Base-by-base conservation (phyloP, 768 basidiomycete genomes). In the Chalciporus chontae region DNA sequence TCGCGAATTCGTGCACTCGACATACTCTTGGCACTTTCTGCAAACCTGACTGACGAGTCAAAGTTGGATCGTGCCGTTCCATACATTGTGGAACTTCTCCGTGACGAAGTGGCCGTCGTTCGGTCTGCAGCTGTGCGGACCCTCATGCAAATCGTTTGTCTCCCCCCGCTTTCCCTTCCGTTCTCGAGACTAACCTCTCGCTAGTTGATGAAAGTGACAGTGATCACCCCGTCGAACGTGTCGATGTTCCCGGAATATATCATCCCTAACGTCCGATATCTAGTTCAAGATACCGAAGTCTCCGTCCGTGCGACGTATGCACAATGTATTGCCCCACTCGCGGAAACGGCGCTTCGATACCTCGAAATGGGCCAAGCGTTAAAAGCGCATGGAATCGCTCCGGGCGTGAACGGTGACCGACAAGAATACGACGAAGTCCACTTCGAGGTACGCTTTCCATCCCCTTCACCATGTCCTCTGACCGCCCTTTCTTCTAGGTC, bases 171-270 rank as follows among this genome's bases (percentile, higher is more conserved):
- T 17, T 40, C 6, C 9, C 32, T 17, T 45, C 21, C n/a, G 4
- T 21, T 21, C 26, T 26, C 26, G 24, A 50, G 19, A 40, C 51
- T 52, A 7, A 55, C 72, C 68, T 64, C 24, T 9, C 24, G 73
- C 10, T 19, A 80, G 78, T 55, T 78, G 40, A 77, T 77, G 65
- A 67, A 81, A n/a, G 86, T 89, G 26, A 81, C 80, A 2, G 84
- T 84, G 8, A 89, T 91, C 46, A 79, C 80, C 4, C 78, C 78
- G 6, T 77, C 77, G 0, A 80, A 80, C 43, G 73, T 74, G 64
- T 62, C 90, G 8, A 89, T 97, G 21, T 88, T 98, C 61, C 90
- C 94, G 0, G 94, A 97, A 67, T 99, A 97, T 65, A 88, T 98
- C 57, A 82, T 98, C 24, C 94, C 94, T 1, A 90, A 96, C 61